Evolutionary conservation across 192 early-diverging fungal species (phyloP).

Genomic region (Entophlyctis luteolus): DNA sequence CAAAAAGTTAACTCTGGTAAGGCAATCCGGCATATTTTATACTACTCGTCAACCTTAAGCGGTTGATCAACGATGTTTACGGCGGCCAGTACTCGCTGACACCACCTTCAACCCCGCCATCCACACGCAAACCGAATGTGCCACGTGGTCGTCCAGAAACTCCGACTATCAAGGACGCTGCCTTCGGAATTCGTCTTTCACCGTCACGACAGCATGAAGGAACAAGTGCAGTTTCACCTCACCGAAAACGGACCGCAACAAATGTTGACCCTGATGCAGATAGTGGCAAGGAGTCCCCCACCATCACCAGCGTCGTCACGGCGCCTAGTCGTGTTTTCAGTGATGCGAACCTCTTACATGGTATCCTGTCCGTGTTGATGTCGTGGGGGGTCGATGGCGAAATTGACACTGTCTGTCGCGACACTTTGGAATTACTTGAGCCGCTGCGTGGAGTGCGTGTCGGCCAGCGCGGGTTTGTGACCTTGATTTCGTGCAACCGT

Average conservation of each 20-base stretch:
- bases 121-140: background rate
- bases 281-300: background rate
- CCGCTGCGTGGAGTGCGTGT: background rate
- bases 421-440: slow-evolving; percentile 8
- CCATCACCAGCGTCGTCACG: background rate
- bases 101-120: slow-evolving; percentile 15
- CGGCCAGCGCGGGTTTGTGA: slow-evolving; percentile 13
- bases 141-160: no score
- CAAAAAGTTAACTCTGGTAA: background rate
- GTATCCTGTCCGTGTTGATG: slow-evolving; percentile 33
- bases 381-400: slow-evolving; percentile 54
- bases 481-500: slow-evolving; percentile 2
- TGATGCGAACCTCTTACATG: slow-evolving; percentile 5
- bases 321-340: background rate
- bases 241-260: background rate
- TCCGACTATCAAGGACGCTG: background rate
- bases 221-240: no score
- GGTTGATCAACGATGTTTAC: slow-evolving; percentile 47
- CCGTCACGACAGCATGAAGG: background rate
- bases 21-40: slow-evolving; percentile 10
- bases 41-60: slow-evolving; percentile 45
- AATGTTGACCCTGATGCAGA: background rate
- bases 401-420: slow-evolving; percentile 44
- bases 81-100: slow-evolving; percentile 33
- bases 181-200: slow-evolving; percentile 10